Base-by-base conservation (phyloP, 495 filamentous ascomycete species). In the Hyaloscypha bicolor region DNA sequence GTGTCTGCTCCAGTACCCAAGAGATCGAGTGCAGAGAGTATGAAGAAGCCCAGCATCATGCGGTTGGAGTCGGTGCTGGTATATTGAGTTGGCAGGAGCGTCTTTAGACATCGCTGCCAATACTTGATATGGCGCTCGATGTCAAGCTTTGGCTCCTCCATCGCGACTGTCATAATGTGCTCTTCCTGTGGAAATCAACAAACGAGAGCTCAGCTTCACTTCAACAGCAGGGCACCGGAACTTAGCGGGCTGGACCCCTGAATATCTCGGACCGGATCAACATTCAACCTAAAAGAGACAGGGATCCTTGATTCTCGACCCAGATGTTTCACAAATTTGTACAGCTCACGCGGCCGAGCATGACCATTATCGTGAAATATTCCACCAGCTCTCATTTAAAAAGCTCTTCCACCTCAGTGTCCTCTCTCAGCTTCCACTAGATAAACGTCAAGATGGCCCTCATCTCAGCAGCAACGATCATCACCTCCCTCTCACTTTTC, bases 41-140 rank as follows among this genome's bases (percentile, higher is more conserved):
- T 91, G 80, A 99, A 96, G 79, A 88, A 97, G 65, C 90, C 93
- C 22, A 98, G 86, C 2, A 89, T 90, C 77, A 97, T 90, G 69
- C 95, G 93, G 76, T 91, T 93, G 62, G 90, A 91, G 78, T 99
- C 95, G 75, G 89, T 94, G 73, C 86, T 83, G 52, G 88, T 93
- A 81, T 98, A 98, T 67, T 86, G 82, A 61, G 84, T 81, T 1
- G 95, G 95, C 5, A 99, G 87, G 57, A 88, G 83, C 42, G 93
- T 89, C 72, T 90, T 92, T 53, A 94, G 85, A 70, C 93, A 97
- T 74, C 93, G 88, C 67, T 92, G 86, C 90, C 94, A 98, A 83
- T 97, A 99, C 74, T 90, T 92, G 73, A 94, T 81, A 77, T 99
- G 95, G 55, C 83, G 86, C 31, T 86, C 82, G 60, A 86, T 87